phyloP scores from a whole-genome alignment of 2,329 filamentous ascomycete genomes.

The Fusarium tanahbumbuense region DNA sequence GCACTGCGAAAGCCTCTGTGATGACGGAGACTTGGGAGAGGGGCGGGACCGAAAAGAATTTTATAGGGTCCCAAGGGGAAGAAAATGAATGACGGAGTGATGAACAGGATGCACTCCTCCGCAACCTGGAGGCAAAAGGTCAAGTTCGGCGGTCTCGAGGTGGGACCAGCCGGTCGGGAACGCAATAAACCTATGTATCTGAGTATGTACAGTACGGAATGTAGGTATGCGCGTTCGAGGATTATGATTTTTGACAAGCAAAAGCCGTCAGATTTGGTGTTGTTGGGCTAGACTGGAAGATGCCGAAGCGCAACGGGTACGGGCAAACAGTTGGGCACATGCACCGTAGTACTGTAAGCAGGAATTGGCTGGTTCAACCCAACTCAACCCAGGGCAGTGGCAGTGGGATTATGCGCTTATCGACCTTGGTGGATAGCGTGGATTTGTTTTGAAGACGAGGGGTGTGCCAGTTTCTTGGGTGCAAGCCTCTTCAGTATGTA shows the following conservation, averaged over 20 bases:
- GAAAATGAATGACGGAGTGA: constrained; percentile 48
- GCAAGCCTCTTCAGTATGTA: constrained; percentile 11
- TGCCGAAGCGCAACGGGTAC: constrained; percentile 35
- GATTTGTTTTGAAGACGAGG: constrained; percentile 35
- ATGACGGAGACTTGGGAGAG: constrained; percentile 42
- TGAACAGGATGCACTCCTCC: constrained; percentile 45
- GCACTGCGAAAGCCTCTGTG: constrained; percentile 42
- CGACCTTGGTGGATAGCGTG: constrained; percentile 47
- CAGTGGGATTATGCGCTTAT: constrained; percentile 49
- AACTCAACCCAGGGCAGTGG: constrained; percentile 42
- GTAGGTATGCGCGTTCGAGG: constrained; percentile 24
- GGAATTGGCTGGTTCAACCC: constrained; percentile 16
- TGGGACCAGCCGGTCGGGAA: constrained; percentile 39
- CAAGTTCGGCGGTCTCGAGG: constrained; percentile 5
- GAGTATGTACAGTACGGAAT: constrained; percentile 4
- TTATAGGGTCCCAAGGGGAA: constrained; percentile 46
- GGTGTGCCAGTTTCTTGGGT: constrained; percentile 39
- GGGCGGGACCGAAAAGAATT: constrained; percentile 49
- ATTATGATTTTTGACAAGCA: constrained; percentile 23
- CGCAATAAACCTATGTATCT: constrained; percentile 1
- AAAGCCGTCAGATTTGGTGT: constrained; percentile 18
- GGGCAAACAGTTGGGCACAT: constrained; percentile 20
- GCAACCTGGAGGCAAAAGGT: constrained; percentile 34
- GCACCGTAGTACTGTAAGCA: constrained; percentile 5
- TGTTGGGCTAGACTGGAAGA: constrained; percentile 33